Base-by-base conservation (phyloP, 306 rosid species). In the Hippophae gyantsensis region DNA sequence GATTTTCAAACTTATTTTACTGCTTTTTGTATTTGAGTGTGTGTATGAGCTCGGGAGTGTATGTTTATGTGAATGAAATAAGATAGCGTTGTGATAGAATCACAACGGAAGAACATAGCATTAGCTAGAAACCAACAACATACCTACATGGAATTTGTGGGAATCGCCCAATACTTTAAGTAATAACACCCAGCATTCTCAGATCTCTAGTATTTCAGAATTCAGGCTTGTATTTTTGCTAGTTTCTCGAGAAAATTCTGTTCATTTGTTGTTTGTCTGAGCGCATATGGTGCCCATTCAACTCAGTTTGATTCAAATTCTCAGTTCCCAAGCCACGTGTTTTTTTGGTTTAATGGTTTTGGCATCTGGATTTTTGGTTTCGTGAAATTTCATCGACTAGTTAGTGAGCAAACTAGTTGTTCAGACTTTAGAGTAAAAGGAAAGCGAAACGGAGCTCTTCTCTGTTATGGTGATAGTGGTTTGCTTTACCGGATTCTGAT, bases 181-280 rank as follows among this genome's bases (percentile, higher is more conserved):
- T 54, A 72, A 56, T 62, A 74, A 69, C 66, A 69, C 66, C 66
- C 64, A 61, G 53, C 74, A 42, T 67, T 78, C 81, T 66, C 86
- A 81, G 95, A 85, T 90, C 98, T 87, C 96, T 74, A 83, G 81
- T 86, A 75, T 84, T 85, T 79, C 88, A 73, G 69, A 73, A 44
- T 58, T 56, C 61, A 10, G 61, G 57, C 60, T 77, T 65, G 43
- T 14, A 68, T 46, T 42, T 56, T 52, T 71, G 66, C 38, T 66
- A 65, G 60, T 48, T 72, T 78, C 79, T 72, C 68, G 74, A 67
- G 81, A 64, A 77, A 75, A 76, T 74, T 77, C 59, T 76, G 52
- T 23, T 65, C 70, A 52, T 70, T 78, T 59, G 61, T 42, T 76
- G 61, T 60, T 76, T 71, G 56, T 54, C 79, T 63, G 62, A 50